Conservation (phyloP, 345 rosid species). For the Citrus unshiu region DNA sequence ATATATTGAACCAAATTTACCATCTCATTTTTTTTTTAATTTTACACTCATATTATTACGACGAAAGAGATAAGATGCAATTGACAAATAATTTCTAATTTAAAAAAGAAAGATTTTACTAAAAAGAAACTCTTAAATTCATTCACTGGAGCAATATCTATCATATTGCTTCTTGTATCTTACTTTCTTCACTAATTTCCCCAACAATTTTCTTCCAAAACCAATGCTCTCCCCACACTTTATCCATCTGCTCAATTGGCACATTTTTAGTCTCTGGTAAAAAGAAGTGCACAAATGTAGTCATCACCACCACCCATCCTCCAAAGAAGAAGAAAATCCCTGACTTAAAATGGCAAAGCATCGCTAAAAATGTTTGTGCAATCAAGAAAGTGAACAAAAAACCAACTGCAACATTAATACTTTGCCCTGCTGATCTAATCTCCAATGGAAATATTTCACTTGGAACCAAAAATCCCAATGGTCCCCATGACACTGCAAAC, state of each 20-base stretch:
- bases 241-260: constrained; percentile 59
- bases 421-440: constrained; percentile 56
- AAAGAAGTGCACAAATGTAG: constrained; percentile 37
- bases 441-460: constrained; percentile 61
- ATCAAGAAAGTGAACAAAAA: constrained; percentile 51
- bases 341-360: constrained; percentile 58
- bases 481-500: constrained; percentile 74
- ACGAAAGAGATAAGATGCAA: too few species aligned
- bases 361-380: constrained; percentile 53
- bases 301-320: constrained; percentile 52
- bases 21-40: too few species aligned
- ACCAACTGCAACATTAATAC: constrained; percentile 51
- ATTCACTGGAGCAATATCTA: neutral
- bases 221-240: constrained; percentile 14
- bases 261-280: constrained; percentile 63
- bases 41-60: too few species aligned
- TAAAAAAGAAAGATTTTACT: neutral
- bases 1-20: neutral
- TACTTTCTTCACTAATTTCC: neutral
- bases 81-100: too few species aligned
- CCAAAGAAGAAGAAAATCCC: constrained; percentile 66
- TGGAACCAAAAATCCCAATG: constrained; percentile 66
- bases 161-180: neutral
- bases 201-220: neutral
- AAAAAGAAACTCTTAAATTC: neutral